Evolutionary conservation across 1,284 basidiomycete genomes (phyloP), one percentile per base, ranked within the genome.

Genomic region (Coniferiporia sulphurascens): DNA sequence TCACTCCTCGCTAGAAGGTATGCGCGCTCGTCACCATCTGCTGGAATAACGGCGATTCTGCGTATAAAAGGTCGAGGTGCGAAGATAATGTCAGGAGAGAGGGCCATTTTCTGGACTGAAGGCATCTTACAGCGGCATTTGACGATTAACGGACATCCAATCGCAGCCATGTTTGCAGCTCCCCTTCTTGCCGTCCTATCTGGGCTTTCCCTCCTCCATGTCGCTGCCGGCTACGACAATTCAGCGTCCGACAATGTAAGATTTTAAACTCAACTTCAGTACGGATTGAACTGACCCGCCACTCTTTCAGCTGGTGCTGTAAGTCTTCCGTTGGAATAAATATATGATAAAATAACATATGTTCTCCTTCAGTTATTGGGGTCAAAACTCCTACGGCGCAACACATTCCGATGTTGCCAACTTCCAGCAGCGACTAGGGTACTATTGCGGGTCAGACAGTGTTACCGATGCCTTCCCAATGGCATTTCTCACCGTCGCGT

Each of bases 401-500:
- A 78, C 77, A 1, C 73, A 81, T 64, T 67, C 67, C 45, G 76
- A 79, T 64, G 65, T 72, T 4, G 72, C 75, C 10, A 74, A 78
- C 64, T 84, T 72, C 69, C 83, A 85, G 68, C 71, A 82, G 67
- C 68, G 68, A 5, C 69, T 85, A 12, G 72, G 76, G 2, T 71
- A 71, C 34, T 84, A 85, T 62, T 83, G 82, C 64, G 41, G 15
- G 17, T 50, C 56, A 43, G 56, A 54, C 17, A 48, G 44, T 51
- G 21, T 48, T 15, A 79, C 84, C 55, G 74, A 85, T 65, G 77
- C 73, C 36, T 74, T 86, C 49, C 83, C 84, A 0, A 64, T 87
- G 36, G 83, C 84, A 1, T 87, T 87, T 69, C 65, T 87, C 52
- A 73, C 80, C 62, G 74, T 79, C 19, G 85, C 84, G 69, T 83